Evolutionary conservation across 768 basidiomycete species (phyloP).

Genomic region (Floccularia luteovirens): DNA sequence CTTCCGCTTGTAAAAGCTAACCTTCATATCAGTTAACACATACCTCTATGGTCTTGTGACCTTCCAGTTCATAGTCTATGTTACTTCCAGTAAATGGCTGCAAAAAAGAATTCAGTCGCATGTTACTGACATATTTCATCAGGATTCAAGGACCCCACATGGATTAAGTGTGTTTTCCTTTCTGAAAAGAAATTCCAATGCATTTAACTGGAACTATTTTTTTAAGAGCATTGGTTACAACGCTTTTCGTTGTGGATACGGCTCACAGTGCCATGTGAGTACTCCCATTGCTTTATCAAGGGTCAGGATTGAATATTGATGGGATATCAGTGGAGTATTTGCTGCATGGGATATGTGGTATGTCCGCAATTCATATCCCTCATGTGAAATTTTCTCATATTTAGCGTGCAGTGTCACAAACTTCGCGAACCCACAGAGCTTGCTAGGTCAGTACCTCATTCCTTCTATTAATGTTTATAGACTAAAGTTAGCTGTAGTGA

Average conservation of each 20-base stretch:
- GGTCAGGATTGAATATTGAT: neutral
- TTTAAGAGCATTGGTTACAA: constrained; percentile 18
- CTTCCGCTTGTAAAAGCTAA: neutral
- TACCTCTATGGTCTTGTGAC: constrained; percentile 25
- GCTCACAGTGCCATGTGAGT: constrained; percentile 26
- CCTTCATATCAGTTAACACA: constrained; percentile 10
- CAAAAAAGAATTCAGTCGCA: constrained; percentile 5
- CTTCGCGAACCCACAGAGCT: constrained; percentile 19
- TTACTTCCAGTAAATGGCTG: constrained; percentile 14
- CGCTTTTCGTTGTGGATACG: constrained; percentile 23
- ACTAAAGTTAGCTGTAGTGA: constrained; percentile 13
- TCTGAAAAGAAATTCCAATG: neutral
- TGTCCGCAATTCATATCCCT: neutral
- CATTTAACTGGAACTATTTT: constrained; percentile 1
- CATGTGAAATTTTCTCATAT: neutral
- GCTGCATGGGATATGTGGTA: constrained; percentile 18
- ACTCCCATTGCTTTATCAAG: constrained; percentile 1
- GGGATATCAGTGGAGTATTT: constrained; percentile 14
- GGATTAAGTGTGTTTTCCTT: constrained; percentile 18
- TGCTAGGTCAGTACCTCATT: constrained; percentile 15
- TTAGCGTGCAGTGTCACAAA: constrained; percentile 19
- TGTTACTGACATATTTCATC: neutral
- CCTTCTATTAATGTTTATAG: neutral
- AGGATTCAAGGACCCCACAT: constrained; percentile 27
- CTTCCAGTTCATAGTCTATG: constrained; percentile 24